Conservation (phyloP, 1,284 basidiomycete genomes). For the Pascua guehoae region DNA sequence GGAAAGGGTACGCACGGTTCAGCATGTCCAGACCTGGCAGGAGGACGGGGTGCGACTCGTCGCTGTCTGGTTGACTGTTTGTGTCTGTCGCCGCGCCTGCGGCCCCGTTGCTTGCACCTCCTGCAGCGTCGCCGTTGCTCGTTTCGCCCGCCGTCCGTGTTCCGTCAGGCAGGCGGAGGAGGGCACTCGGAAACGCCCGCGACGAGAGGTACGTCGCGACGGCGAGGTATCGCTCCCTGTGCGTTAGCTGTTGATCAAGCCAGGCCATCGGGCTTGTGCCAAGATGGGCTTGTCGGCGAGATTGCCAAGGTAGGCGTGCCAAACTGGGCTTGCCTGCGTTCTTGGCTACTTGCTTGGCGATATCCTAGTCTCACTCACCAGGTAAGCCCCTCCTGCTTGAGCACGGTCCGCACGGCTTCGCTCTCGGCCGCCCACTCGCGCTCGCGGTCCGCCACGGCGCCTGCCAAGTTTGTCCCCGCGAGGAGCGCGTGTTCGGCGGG, state of each 20-base stretch:
- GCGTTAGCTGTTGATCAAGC: not conserved
- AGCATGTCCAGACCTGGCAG: conserved; percentile 79
- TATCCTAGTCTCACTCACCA: conserved; percentile 56
- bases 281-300: too few relatives aligned
- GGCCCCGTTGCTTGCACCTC: too few relatives aligned
- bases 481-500: conserved; percentile 61
- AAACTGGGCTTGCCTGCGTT: too few relatives aligned
- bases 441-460: conserved; percentile 64
- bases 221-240: conserved; percentile 66
- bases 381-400: conserved; percentile 58
- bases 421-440: conserved; percentile 62
- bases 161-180: conserved; percentile 57
- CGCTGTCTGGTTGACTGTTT: conserved; percentile 1
- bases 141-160: conserved; percentile 12
- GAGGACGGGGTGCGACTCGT: conserved; percentile 66
- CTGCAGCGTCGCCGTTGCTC: conserved; percentile 10
- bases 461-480: conserved; percentile 70
- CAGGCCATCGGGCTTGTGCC: too few relatives aligned
- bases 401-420: conserved; percentile 48
- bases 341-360: too few relatives aligned
- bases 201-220: conserved; percentile 76
- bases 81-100: too few relatives aligned
- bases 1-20: conserved; percentile 58
- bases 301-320: too few relatives aligned
- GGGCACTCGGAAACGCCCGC: conserved; percentile 77